Evolutionary conservation across 148 eudicot species (phyloP).

Genomic region (Cornus kousa): DNA sequence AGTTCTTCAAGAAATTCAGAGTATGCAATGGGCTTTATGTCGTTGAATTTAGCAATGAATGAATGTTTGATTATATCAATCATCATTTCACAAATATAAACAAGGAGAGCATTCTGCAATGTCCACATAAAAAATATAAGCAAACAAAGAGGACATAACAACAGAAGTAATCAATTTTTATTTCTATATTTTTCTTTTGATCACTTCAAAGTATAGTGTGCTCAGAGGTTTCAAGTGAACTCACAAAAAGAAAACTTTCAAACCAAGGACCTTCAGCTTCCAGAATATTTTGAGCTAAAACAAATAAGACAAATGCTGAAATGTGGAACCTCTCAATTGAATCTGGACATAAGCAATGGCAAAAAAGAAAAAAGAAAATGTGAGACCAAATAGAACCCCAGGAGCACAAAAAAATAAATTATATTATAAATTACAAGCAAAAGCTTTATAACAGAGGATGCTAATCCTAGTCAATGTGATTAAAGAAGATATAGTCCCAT

Average conservation of each 20-base stretch:
- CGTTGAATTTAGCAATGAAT: constrained; percentile 89
- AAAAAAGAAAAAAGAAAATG: constrained; percentile 14
- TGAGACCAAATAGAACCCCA: constrained; percentile 10
- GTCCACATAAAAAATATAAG: constrained; percentile 24
- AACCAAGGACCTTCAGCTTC: constrained; percentile 99
- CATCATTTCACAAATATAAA: constrained; percentile 73
- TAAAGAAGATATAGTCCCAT: background rate
- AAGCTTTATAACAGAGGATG: background rate
- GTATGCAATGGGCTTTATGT: constrained; percentile 81
- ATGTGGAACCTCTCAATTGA: constrained; percentile 95
- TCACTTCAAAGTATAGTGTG: background rate
- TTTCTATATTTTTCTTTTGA: background rate
- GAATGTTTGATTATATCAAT: constrained; percentile 92
- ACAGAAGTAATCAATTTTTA: background rate
- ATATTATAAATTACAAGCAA: no score
- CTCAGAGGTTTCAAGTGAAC: constrained; percentile 23
- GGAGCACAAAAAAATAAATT: background rate
- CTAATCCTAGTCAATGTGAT: background rate
- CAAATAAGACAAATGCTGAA: constrained; percentile 78
- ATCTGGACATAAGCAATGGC: constrained; percentile 48
- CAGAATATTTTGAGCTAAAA: constrained; percentile 88
- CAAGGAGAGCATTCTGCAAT: constrained; percentile 90
- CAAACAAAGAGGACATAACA: constrained; percentile 15
- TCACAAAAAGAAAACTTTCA: constrained; percentile 74
- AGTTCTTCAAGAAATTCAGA: constrained; percentile 98